Evolutionary conservation across 1,284 basidiomycete species (phyloP).

Genomic region (Trametes polyzona): DNA sequence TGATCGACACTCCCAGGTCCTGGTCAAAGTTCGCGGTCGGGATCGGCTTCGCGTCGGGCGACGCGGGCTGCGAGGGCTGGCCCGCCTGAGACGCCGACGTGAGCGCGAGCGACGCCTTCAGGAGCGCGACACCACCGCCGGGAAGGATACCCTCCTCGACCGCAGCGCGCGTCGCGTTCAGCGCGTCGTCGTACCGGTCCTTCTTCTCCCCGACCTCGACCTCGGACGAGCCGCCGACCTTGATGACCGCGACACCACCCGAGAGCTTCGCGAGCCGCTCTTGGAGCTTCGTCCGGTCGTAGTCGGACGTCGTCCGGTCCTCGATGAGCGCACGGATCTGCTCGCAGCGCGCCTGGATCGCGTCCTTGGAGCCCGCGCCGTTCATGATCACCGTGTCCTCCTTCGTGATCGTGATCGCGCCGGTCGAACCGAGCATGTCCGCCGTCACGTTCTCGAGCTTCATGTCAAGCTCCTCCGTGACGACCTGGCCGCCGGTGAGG

Average conservation of each 20-base stretch:
- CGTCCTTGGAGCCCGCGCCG: conserved; percentile 86
- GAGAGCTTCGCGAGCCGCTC: conserved; percentile 96
- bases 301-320: conserved; percentile 89
- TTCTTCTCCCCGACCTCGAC: conserved; percentile 99
- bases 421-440: conserved; percentile 92
- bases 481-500: conserved; percentile 96
- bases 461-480: conserved; percentile 98
- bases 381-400: conserved; percentile 98
- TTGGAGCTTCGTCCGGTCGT: conserved; percentile 94
- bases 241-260: conserved; percentile 98
- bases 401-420: conserved; percentile 95
- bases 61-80: conserved; percentile 37
- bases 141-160: conserved; percentile 98
- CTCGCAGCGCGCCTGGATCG: conserved; percentile 90
- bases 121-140: conserved; percentile 90
- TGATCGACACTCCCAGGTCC: conserved; percentile 93
- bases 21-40: conserved; percentile 96
- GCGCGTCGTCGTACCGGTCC: conserved; percentile 97
- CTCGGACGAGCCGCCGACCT: conserved; percentile 92
- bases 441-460: conserved; percentile 92
- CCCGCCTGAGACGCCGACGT: conserved; percentile 53
- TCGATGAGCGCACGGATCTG: conserved; percentile 88
- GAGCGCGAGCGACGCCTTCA: conserved; percentile 89
- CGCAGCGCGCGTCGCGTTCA: conserved; percentile 96
- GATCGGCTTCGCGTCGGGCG: conserved; percentile 65